Conservation (phyloP, 2,329 filamentous ascomycete species). For the Tolypocladium album region DNA sequence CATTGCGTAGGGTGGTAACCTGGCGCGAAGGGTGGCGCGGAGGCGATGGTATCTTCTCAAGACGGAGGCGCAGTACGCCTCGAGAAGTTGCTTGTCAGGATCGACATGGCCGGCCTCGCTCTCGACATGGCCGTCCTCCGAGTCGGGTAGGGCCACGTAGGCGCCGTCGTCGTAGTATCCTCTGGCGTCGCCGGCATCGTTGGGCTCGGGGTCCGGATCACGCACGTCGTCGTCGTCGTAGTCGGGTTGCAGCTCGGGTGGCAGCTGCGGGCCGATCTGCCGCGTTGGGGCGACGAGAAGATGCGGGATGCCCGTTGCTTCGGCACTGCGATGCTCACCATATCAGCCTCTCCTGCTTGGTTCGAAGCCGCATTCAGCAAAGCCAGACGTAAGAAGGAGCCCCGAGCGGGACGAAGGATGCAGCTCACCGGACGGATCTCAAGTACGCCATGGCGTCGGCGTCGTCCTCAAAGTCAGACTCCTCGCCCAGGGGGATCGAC, state of each 20-base stretch:
- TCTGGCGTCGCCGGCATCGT: slow-evolving; percentile 36
- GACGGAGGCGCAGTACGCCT: slow-evolving; percentile 59
- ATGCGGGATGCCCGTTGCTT: slow-evolving; percentile 65
- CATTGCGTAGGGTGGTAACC: slow-evolving; percentile 41
- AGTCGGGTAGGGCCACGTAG: slow-evolving; percentile 47
- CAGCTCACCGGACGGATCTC: slow-evolving; percentile 55
- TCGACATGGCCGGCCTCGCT: slow-evolving; percentile 14
- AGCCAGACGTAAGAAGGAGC: background rate
- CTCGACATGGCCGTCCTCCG: slow-evolving; percentile 11
- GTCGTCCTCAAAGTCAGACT: slow-evolving; percentile 57
- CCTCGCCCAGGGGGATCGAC: slow-evolving; percentile 37
- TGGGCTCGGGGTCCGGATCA: slow-evolving; percentile 35
- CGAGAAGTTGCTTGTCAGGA: slow-evolving; percentile 37
- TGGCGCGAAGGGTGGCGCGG: slow-evolving; percentile 46
- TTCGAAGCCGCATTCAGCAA: background rate
- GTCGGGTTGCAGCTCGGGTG: slow-evolving; percentile 21
- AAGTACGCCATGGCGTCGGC: slow-evolving; percentile 61
- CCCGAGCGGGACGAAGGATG: background rate
- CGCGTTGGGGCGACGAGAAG: slow-evolving; percentile 54
- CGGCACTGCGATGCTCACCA: slow-evolving; percentile 50
- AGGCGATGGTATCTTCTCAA: slow-evolving; percentile 54
- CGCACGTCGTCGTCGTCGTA: slow-evolving; percentile 14
- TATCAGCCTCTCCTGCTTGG: slow-evolving; percentile 28
- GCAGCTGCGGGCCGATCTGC: slow-evolving; percentile 40
- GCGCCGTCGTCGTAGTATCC: slow-evolving; percentile 71